Base-by-base conservation (phyloP, 202 grass and related monocot species). In the Panicum virgatum region DNA sequence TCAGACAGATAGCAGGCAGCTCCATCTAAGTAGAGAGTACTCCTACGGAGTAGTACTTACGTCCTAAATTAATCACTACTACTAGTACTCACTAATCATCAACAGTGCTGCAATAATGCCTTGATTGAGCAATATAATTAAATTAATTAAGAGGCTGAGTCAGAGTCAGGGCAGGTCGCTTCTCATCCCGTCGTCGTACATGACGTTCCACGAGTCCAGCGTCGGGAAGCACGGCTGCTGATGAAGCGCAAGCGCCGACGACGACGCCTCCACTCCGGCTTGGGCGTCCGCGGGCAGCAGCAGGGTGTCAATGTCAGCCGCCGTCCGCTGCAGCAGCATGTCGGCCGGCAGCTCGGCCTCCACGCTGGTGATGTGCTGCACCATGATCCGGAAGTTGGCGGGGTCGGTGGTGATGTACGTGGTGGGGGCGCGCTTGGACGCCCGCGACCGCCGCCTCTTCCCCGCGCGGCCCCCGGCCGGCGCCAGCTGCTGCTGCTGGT, bases 351-450 rank as follows among this genome's bases (percentile, higher is more conserved):
- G 40, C 32, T 89, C 80, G 5, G 22, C 68, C 75, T 77, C 78
- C 51, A 71, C 64, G 78, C 96, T 92, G 20, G 96, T 98, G 57
- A 93, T 58, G 7, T 91, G 92, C 87, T 98, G 96, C 79, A 98
- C 96, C 96, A 98, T 90, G 76, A 93, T 29, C 14, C 92, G 78
- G 89, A 98, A 98, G 91, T 96, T 93, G 54, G 87, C 48, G 0
- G 85, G 45, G 83, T 98, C 90, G 57, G 92, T 90, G 90, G 61
- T 92, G 90, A 98, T 98, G 92, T 93, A 96, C 6, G 92, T 98
- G 14, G 92, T 98, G 7, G 86, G 77, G 20, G 81, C 62, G 52
- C 80, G 87, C 86, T 91, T 91, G 20, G 81, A 77, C 75, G 85
- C 50, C 10, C 92, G 86, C 12, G 86, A 80, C 7, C 94, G 92